A percentile compares a stretch with the other conserved stretches of the same genome.
These are phyloP conservation scores for Rhodotorula kratochvilovae DNA, from an alignment of 768 basidiomycete genomes.

Conservation along the genomic window DNA sequence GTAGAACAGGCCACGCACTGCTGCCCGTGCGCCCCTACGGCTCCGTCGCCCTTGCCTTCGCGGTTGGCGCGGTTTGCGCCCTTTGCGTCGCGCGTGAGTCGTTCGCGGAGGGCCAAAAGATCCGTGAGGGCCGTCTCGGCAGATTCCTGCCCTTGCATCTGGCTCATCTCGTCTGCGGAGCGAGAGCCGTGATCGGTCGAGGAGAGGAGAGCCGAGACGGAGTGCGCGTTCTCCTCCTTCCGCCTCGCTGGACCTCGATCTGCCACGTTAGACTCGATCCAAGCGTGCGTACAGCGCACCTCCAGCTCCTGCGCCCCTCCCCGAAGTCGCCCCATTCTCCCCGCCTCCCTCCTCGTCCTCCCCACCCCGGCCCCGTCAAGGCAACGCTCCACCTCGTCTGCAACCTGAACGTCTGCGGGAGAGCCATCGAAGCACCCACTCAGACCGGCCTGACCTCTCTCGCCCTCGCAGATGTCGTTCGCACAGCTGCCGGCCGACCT, in stretches of 20 bases:
- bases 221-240: too few species aligned
- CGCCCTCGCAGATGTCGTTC: background rate
- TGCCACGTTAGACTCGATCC: background rate
- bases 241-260: background rate
- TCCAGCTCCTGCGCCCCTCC: too few species aligned
- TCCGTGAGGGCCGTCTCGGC: background rate
- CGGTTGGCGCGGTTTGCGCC: background rate
- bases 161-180: background rate
- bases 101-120: background rate
- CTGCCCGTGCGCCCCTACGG: background rate
- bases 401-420: too few species aligned
- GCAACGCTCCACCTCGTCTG: too few species aligned
- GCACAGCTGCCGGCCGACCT: background rate
- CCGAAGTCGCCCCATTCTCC: background rate
- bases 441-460: background rate
- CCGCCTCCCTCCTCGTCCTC: background rate
- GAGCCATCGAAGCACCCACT: too few species aligned
- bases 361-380: too few species aligned
- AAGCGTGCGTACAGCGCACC: background rate
- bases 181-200: background rate
- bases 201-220: background rate
- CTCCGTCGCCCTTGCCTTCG: background rate
- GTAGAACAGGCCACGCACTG: background rate
- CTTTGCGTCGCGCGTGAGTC: background rate
- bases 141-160: accelerated